A percentile compares a stretch with the other conserved stretches of the same genome.
phyloP scores from a whole-genome alignment of 2,329 filamentous ascomycete genomes.

The Cyclaneusma minus region DNA sequence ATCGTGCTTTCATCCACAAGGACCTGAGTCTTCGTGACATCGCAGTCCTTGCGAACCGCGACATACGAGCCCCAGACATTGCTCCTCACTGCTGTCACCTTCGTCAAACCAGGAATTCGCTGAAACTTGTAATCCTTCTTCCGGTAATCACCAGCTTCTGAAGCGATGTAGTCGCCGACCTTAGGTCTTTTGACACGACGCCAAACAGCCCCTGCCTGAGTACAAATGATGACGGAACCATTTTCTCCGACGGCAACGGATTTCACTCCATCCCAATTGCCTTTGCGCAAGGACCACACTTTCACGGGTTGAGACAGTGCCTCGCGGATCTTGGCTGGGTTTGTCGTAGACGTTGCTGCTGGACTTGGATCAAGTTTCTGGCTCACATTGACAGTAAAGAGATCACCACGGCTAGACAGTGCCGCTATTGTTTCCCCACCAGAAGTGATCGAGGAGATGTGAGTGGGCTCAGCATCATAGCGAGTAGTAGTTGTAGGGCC shows the following conservation, averaged over 20 bases:
- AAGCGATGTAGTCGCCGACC: slow-evolving; percentile 46
- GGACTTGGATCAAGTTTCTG: slow-evolving; percentile 47
- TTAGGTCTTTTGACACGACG: slow-evolving; percentile 70
- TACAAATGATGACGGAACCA: slow-evolving; percentile 88
- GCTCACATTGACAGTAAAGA: slow-evolving; percentile 72
- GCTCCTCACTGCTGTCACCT: slow-evolving; percentile 69
- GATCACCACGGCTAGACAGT: slow-evolving; percentile 67
- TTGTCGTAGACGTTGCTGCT: slow-evolving; percentile 63
- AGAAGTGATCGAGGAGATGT: slow-evolving; percentile 62
- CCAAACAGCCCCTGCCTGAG: slow-evolving; percentile 86
- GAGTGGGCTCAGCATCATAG: slow-evolving; percentile 47
- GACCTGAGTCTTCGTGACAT: slow-evolving; percentile 61
- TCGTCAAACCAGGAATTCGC: slow-evolving; percentile 73
- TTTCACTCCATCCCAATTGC: slow-evolving; percentile 49
- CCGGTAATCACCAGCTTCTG: slow-evolving; percentile 37
- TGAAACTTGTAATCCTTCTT: slow-evolving; percentile 92
- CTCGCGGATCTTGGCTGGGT: slow-evolving; percentile 76
- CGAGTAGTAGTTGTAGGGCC: slow-evolving; percentile 49
- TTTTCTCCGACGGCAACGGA: slow-evolving; percentile 86
- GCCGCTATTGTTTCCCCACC: slow-evolving; percentile 89
- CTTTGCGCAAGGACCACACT: slow-evolving; percentile 77
- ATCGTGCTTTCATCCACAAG: slow-evolving; percentile 49
- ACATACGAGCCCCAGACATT: slow-evolving; percentile 85
- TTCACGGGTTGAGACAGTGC: slow-evolving; percentile 65
- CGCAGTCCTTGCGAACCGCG: slow-evolving; percentile 69